These are phyloP conservation scores for Chiua virens DNA, from an alignment of 768 basidiomycete species.

Conservation along the genomic window DNA sequence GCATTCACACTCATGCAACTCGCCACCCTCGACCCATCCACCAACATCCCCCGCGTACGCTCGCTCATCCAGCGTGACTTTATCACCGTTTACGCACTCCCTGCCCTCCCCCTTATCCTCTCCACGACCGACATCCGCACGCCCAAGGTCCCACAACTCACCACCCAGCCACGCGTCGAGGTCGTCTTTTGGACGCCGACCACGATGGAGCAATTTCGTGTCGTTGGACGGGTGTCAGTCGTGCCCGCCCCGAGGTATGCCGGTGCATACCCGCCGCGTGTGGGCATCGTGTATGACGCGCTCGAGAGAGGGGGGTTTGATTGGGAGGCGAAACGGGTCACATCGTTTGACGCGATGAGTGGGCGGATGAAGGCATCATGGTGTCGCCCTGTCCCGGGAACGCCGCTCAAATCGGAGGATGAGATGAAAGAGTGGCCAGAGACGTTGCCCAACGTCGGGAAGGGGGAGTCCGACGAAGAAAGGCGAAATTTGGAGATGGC, in stretches of 20 bases:
- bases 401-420: conserved; percentile 47
- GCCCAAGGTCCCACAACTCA: conserved; percentile 64
- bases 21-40: conserved; percentile 25
- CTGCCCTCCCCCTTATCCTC: conserved; percentile 59
- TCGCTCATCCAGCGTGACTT: conserved; percentile 63
- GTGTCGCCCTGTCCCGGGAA: conserved; percentile 69
- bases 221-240: conserved; percentile 56
- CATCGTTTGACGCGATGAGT: conserved; percentile 59
- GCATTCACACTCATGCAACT: conserved; percentile 54
- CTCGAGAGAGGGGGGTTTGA: conserved; percentile 36
- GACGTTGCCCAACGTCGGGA: conserved; percentile 28
- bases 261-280: conserved; percentile 12
- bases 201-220: conserved; percentile 70
- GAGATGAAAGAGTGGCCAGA: conserved; percentile 54
- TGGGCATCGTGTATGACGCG: conserved; percentile 30
- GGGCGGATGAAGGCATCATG: conserved; percentile 69
- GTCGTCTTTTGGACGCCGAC: conserved; percentile 74
- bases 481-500: conserved; percentile 52
- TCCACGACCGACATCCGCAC: conserved; percentile 72
- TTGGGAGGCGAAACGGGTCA: conserved; percentile 67
- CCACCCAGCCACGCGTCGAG: conserved; percentile 47
- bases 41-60: conserved; percentile 57
- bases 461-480: conserved; percentile 44
- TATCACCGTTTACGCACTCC: conserved; percentile 42
- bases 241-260: conserved; percentile 48